phyloP scores from a whole-genome alignment of 1,284 basidiomycete genomes.

The Golubevia sp. region DNA sequence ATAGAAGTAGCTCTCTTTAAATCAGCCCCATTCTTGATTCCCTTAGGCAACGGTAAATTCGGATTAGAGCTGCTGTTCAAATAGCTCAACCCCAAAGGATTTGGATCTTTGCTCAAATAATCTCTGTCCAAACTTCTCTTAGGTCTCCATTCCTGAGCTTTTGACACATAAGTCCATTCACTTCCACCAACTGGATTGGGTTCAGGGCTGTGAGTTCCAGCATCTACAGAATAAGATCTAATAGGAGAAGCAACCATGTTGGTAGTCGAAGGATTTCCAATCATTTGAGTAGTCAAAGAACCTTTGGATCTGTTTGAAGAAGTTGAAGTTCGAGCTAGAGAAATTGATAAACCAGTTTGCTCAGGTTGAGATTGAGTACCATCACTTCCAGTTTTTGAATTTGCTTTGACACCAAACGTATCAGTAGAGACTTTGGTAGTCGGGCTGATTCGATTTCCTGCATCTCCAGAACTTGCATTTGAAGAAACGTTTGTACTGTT shows the following conservation, averaged over 20 bases:
- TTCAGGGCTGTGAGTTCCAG: not conserved
- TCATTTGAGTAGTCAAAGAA: not conserved
- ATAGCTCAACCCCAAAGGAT: not conserved
- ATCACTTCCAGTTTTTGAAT: not conserved
- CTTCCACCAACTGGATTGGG: not conserved
- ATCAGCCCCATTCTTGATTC: not conserved
- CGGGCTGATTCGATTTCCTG: not conserved
- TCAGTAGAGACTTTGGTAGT: not conserved
- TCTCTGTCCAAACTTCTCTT: not conserved
- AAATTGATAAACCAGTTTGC: not conserved
- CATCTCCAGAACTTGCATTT: no score
- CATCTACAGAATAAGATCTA: not conserved
- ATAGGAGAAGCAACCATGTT: not conserved
- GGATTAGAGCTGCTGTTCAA: not conserved
- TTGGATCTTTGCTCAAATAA: not conserved
- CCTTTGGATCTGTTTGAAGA: not conserved
- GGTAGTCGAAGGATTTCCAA: not conserved
- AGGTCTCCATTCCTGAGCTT: not conserved
- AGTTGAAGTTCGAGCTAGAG: not conserved
- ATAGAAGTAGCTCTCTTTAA: not conserved
- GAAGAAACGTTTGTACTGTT: not conserved
- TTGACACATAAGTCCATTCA: not conserved
- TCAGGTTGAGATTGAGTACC: not conserved
- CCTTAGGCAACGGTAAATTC: not conserved
- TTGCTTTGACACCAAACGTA: not conserved